Evolutionary conservation across 805 yeast genomes (phyloP).

Genomic region (Kregervanrija delftensis): DNA sequence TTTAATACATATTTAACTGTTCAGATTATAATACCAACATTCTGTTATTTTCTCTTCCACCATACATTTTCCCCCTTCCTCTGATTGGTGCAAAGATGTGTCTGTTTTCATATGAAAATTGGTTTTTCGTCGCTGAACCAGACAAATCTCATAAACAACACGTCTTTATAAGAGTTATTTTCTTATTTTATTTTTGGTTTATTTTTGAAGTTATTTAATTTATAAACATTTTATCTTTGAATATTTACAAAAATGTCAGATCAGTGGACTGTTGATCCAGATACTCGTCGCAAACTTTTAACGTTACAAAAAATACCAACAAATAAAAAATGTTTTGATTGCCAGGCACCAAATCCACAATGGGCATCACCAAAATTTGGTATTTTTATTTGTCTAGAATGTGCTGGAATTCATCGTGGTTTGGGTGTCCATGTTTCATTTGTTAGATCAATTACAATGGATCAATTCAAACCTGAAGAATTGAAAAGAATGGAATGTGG

Average conservation of each 20-base stretch:
- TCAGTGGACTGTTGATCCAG: conserved; percentile 91
- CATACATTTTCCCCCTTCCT: too few species aligned
- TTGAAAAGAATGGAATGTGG: conserved; percentile 87
- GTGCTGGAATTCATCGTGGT: conserved; percentile 96
- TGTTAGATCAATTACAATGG: conserved; percentile 97
- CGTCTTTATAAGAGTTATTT: too few species aligned
- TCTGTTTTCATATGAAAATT: too few species aligned
- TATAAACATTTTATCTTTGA: not conserved
- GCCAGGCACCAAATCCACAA: conserved; percentile 93
- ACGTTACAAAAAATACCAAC: conserved; percentile 75
- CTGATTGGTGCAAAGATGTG: too few species aligned
- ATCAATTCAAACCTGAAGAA: conserved; percentile 94
- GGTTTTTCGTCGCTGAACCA: too few species aligned
- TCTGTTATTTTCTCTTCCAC: too few species aligned
- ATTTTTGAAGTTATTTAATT: not conserved
- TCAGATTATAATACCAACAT: too few species aligned
- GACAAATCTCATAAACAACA: too few species aligned
- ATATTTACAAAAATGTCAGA: conserved; percentile 32
- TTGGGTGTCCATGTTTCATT: conserved; percentile 95
- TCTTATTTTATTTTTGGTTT: too few species aligned
- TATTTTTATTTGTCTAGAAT: conserved; percentile 91
- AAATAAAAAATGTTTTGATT: conserved; percentile 88
- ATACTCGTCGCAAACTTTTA: conserved; percentile 71
- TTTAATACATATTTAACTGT: too few species aligned
- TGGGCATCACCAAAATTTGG: conserved; percentile 99